Evolutionary conservation across 805 yeast genomes (phyloP).

Genomic region (Kluyveromyces aestuarii): DNA sequence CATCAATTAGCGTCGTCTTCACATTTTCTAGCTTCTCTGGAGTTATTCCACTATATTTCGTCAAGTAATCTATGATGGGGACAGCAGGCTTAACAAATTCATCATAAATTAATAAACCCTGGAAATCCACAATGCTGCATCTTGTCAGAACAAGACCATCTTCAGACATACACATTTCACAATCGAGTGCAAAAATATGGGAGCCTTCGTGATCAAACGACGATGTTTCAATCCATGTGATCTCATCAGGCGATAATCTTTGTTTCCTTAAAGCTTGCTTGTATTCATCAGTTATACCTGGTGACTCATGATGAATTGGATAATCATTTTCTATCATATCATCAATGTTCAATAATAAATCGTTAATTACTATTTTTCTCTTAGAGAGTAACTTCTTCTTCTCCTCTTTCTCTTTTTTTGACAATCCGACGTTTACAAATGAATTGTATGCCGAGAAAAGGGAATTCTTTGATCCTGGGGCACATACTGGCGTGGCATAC

Average conservation of each 20-base stretch:
- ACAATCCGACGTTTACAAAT: slow-evolving; percentile 46
- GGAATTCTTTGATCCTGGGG: slow-evolving; percentile 60
- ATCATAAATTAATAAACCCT: slow-evolving; percentile 55
- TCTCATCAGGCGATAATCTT: slow-evolving; percentile 1
- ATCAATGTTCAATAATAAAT: slow-evolving; percentile 42
- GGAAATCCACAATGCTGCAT: slow-evolving; percentile 61
- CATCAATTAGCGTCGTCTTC: slow-evolving; percentile 54
- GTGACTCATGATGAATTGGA: slow-evolving; percentile 47
- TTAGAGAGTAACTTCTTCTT: slow-evolving; percentile 23
- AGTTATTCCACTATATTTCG: slow-evolving; percentile 82
- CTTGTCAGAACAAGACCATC: slow-evolving; percentile 64
- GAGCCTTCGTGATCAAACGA: slow-evolving; percentile 48
- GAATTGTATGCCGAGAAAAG: slow-evolving; percentile 46
- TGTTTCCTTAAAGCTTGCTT: slow-evolving; percentile 8
- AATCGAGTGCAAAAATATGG: slow-evolving; percentile 73
- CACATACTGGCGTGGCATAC: slow-evolving; percentile 37
- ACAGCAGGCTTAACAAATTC: slow-evolving; percentile 70
- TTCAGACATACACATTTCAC: slow-evolving; percentile 80
- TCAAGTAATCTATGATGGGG: slow-evolving; percentile 69
- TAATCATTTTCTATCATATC: slow-evolving; percentile 42
- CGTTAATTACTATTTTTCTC: slow-evolving; percentile 37
- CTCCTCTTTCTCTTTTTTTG: slow-evolving; percentile 46
- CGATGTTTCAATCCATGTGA: slow-evolving; percentile 45
- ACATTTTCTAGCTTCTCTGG: slow-evolving; percentile 53
- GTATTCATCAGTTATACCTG: slow-evolving; percentile 9